These are phyloP conservation scores for Coemansia sp. DNA, from an alignment of 192 early-diverging fungal species.

Conservation along the genomic window DNA sequence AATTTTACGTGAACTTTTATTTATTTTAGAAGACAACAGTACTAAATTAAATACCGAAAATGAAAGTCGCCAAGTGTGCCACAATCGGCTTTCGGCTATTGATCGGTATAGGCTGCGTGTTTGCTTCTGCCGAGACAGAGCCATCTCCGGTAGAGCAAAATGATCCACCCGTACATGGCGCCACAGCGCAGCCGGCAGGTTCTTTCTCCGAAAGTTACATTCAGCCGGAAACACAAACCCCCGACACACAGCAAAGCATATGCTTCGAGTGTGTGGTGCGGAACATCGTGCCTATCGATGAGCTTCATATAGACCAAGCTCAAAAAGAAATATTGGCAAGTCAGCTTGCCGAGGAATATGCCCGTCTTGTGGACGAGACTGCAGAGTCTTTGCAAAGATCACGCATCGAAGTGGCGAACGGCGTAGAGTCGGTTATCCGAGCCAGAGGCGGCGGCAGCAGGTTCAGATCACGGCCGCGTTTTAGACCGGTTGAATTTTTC, in stretches of 20 bases:
- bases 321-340: neutral
- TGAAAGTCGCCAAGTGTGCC: conserved; percentile 7
- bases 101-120: neutral
- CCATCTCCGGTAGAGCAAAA: neutral
- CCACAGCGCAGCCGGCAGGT: neutral
- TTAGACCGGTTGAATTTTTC: conserved; percentile 11
- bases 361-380: conserved; percentile 20
- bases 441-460: conserved; percentile 15
- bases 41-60: neutral
- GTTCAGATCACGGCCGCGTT: conserved; percentile 8
- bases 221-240: neutral
- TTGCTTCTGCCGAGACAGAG: conserved; percentile 8
- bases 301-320: neutral
- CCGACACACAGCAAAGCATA: conserved; percentile 3
- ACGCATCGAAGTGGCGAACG: conserved; percentile 6
- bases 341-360: conserved; percentile 15
- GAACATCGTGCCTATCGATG: conserved; percentile 11
- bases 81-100: conserved; percentile 9
- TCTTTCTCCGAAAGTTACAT: neutral
- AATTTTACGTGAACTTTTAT: neutral
- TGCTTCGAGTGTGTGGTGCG: conserved; percentile 24
- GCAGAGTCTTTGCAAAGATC: conserved; percentile 16
- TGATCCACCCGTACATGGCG: neutral
- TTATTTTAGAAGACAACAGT: too few species aligned
- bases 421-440: conserved; percentile 22